Conservation (phyloP, 2,329 filamentous ascomycete species). For the Penicillium sp. region DNA sequence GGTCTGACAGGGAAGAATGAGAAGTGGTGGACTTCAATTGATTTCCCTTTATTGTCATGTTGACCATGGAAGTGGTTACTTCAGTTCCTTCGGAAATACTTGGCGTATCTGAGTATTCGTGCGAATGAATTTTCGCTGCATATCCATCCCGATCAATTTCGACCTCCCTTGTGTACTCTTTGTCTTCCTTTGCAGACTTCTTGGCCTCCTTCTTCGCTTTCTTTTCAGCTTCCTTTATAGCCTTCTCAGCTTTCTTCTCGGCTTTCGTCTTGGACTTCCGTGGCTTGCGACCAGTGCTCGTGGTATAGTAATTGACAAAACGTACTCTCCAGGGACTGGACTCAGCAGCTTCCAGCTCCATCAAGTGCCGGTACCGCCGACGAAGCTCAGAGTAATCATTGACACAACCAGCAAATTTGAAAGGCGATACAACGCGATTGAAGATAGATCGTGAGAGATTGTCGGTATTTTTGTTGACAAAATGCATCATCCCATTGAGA, state of each 20-base stretch:
- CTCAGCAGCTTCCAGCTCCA: constrained; percentile 63
- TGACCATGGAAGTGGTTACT: background rate
- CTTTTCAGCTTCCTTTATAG: constrained; percentile 13
- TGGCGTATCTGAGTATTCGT: constrained; percentile 9
- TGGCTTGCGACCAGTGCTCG: constrained; percentile 55
- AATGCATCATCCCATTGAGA: constrained; percentile 57
- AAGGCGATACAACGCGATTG: constrained; percentile 65
- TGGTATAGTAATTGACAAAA: constrained; percentile 84
- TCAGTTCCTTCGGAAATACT: constrained; percentile 4
- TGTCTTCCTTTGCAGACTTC: constrained; percentile 6
- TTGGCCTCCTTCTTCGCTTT: constrained; percentile 19
- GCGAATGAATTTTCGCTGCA: constrained; percentile 3
- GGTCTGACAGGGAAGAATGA: background rate
- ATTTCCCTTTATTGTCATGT: constrained; percentile 1
- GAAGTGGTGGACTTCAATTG: background rate
- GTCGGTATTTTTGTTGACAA: constrained; percentile 71
- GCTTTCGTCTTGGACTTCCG: constrained; percentile 36
- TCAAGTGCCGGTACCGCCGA: constrained; percentile 59
- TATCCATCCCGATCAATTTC: constrained; percentile 3
- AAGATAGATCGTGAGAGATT: constrained; percentile 61
- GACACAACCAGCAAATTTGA: constrained; percentile 74
- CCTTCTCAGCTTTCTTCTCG: constrained; percentile 16
- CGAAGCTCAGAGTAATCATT: constrained; percentile 66
- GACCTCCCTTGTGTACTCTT: constrained; percentile 16
- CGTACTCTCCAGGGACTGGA: constrained; percentile 45